These are phyloP conservation scores for Ambrosiella beaveri DNA, from an alignment of 2,329 filamentous ascomycete species.

Conservation along the genomic window DNA sequence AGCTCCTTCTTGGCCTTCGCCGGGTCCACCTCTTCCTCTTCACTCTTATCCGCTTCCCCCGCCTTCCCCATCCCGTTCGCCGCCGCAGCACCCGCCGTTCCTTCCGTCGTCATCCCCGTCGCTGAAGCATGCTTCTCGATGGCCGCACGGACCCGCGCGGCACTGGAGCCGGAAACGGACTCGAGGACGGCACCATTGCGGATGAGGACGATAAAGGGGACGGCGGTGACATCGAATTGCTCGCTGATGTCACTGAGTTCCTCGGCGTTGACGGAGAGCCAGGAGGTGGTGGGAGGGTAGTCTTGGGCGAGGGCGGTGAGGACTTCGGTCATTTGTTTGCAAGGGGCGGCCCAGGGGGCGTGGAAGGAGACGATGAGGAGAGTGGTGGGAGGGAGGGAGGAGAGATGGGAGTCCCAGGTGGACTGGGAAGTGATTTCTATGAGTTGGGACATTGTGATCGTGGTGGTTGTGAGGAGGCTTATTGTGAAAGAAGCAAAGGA, in stretches of 20 bases:
- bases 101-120: slow-evolving; percentile 22
- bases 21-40: slow-evolving; percentile 16
- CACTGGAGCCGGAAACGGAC: slow-evolving; percentile 78
- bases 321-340: slow-evolving; percentile 81
- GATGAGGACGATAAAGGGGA: slow-evolving; percentile 78
- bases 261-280: slow-evolving; percentile 87
- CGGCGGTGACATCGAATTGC: slow-evolving; percentile 81
- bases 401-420: slow-evolving; percentile 54
- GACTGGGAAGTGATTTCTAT: slow-evolving; percentile 57
- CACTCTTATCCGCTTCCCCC: background rate
- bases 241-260: slow-evolving; percentile 85
- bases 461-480: background rate
- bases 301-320: slow-evolving; percentile 72
- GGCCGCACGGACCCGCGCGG: slow-evolving; percentile 63
- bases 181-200: slow-evolving; percentile 61
- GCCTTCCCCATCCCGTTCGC: slow-evolving; percentile 11
- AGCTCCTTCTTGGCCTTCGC: slow-evolving; percentile 65
- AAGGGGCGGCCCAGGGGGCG: slow-evolving; percentile 90
- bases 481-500: background rate
- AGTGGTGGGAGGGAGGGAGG: slow-evolving; percentile 47
- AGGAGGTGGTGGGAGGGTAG: slow-evolving; percentile 61
- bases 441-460: slow-evolving; percentile 50
- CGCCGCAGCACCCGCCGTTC: slow-evolving; percentile 22
- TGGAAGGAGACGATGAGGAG: slow-evolving; percentile 86
- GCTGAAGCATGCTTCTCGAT: slow-evolving; percentile 60